Base-by-base conservation (phyloP, 1,139 yeast species). In the Diutina catenulata region DNA sequence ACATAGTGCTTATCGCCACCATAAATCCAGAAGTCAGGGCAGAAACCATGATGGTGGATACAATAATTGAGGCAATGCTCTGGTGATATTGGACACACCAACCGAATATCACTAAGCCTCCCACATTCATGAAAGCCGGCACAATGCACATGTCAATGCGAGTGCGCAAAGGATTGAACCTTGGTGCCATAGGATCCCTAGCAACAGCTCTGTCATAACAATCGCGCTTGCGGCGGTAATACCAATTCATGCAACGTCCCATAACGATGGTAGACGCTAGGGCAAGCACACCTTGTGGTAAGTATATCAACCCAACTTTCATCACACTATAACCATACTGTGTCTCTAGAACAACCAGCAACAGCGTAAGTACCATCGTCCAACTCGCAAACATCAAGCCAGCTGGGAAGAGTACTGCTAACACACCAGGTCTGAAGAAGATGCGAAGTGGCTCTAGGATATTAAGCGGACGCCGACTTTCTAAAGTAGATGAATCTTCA, bases 41-140 rank as follows among this genome's bases (percentile, higher is more conserved):
- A 13, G 87, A 71, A 0, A 75, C 62, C 28, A 74, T 45, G 37
- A 72, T 77, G 7, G 77, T 62, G 38, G 70, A 62, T 2, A 81
- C 59, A 8, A 82, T 52, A 2, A 83, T 72, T 0, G 73, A 73
- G 0, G 78, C 71, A 27, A 78, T 56, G 33, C 64, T 64, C 0
- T 68, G 70, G 10, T 62, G 52, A 20, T 63, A 50, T 33, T 71
- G 61, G 4, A 82, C 47, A 38, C 82, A 69, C 94, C 94, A 83
- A 1, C 91, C 94, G 57, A 71, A 82, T 0, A 74, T 55, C 1
- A 76, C 44, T 3, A 69, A 53, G 0, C 74, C 65, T 3, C 53
- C 48, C n/a, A 65, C 46, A 18, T 64, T 50, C 3, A 65, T 22
- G 28, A 51, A 5, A 36, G 63, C 42, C 0, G 65, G 64, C 1